These are phyloP conservation scores for Hypoxylon sp. DNA, from an alignment of 2,329 filamentous ascomycete genomes.

Conservation along the genomic window DNA sequence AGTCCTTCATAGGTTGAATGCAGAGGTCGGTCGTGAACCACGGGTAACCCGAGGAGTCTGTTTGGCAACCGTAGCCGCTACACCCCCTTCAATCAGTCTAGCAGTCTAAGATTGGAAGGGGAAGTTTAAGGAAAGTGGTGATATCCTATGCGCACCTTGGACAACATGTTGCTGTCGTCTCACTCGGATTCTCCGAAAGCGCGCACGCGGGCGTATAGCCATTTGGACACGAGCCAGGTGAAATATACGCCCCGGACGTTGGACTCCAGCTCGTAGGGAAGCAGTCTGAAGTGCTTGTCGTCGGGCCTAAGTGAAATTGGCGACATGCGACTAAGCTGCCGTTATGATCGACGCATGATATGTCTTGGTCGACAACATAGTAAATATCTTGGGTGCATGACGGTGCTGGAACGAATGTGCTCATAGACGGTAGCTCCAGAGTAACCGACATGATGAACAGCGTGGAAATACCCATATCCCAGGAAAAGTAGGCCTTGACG, in stretches of 20 bases:
- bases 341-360: background rate
- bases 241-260: slow-evolving; percentile 2
- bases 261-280: slow-evolving; percentile 13
- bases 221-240: background rate
- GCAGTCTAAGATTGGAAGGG: too few relatives aligned
- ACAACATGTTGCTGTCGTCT: slow-evolving; percentile 11
- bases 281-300: slow-evolving; percentile 4
- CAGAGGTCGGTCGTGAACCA: slow-evolving; percentile 12
- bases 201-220: slow-evolving; percentile 12
- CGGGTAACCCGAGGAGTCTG: background rate
- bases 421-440: background rate
- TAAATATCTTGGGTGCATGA: slow-evolving; percentile 13
- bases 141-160: slow-evolving; percentile 9
- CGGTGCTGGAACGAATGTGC: background rate
- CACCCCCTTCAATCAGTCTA: too few relatives aligned
- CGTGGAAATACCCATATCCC: too few relatives aligned
- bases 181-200: background rate
- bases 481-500: too few relatives aligned
- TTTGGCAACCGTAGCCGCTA: slow-evolving; percentile 8
- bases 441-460: background rate
- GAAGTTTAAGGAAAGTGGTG: too few relatives aligned
- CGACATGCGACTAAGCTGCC: background rate
- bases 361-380: background rate
- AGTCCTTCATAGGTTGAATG: background rate
- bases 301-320: slow-evolving; percentile 10